A percentile compares a stretch with the other conserved stretches of the same genome.
These are phyloP conservation scores for Geotrichum phurueaensis DNA, from an alignment of 1,139 yeast genomes.

Conservation along the genomic window DNA sequence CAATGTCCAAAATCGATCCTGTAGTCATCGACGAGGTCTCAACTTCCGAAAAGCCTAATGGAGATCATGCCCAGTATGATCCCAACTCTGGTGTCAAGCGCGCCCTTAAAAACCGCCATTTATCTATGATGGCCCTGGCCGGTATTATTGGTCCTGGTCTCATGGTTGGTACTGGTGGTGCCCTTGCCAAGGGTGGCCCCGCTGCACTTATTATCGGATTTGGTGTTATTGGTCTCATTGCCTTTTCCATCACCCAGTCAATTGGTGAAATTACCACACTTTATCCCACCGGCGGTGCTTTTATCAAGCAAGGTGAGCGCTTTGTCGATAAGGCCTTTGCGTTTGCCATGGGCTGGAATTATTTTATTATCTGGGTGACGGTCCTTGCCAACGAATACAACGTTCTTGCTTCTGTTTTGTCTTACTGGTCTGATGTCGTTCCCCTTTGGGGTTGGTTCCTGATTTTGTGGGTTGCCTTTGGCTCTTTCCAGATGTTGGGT, in stretches of 20 bases:
- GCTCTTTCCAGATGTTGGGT: constrained; percentile 51
- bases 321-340: constrained; percentile 56
- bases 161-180: constrained; percentile 56
- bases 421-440: constrained; percentile 55
- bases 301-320: constrained; percentile 52
- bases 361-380: constrained; percentile 56
- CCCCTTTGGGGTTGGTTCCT: constrained; percentile 55
- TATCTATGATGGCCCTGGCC: constrained; percentile 57
- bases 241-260: constrained; percentile 53
- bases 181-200: constrained; percentile 60
- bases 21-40: not conserved
- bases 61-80: constrained; percentile 24
- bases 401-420: constrained; percentile 48
- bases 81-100: constrained; percentile 42
- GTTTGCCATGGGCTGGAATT: constrained; percentile 57
- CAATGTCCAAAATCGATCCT: not conserved
- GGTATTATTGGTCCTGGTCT: constrained; percentile 69
- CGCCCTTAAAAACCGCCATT: constrained; percentile 46
- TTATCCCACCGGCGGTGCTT: constrained; percentile 59
- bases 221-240: constrained; percentile 52
- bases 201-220: constrained; percentile 55
- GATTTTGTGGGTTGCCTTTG: constrained; percentile 50
- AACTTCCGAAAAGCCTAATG: not conserved
- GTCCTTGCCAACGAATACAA: constrained; percentile 59
- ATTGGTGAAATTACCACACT: constrained; percentile 63